phyloP scores from a whole-genome alignment of 2,329 filamentous ascomycete species.

The Gyromitra esculenta region DNA sequence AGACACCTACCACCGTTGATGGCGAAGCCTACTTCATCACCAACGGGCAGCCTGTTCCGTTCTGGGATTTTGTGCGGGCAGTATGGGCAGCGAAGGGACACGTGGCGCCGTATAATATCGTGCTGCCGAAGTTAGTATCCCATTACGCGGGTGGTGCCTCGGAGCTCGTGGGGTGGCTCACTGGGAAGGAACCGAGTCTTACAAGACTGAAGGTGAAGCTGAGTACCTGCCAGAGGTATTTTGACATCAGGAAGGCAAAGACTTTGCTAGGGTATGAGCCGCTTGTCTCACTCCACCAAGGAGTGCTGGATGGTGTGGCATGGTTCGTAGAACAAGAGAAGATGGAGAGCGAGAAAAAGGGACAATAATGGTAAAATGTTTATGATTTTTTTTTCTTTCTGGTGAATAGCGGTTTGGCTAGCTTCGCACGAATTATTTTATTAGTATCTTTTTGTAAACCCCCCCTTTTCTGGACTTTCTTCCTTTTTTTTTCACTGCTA shows the following conservation, averaged over 20 bases:
- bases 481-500: slow-evolving; percentile 12
- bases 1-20: slow-evolving; percentile 77
- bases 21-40: slow-evolving; percentile 91
- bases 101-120: slow-evolving; percentile 59
- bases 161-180: slow-evolving; percentile 57
- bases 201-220: slow-evolving; percentile 58
- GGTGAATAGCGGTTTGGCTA: background rate
- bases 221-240: slow-evolving; percentile 59
- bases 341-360: slow-evolving; percentile 51
- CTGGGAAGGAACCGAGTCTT: slow-evolving; percentile 57
- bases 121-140: slow-evolving; percentile 55
- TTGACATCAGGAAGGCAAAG: slow-evolving; percentile 59
- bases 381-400: background rate
- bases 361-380: slow-evolving; percentile 43
- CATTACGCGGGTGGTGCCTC: slow-evolving; percentile 55
- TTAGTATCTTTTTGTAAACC: slow-evolving; percentile 40
- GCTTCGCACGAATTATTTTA: background rate
- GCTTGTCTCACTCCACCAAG: slow-evolving; percentile 58
- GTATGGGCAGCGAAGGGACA: slow-evolving; percentile 72
- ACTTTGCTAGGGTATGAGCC: slow-evolving; percentile 59
- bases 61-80: slow-evolving; percentile 85
- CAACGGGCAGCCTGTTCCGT: slow-evolving; percentile 87
- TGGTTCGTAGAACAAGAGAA: slow-evolving; percentile 54
- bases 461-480: background rate
- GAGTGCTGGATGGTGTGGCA: slow-evolving; percentile 58